Percentiles rank a stretch among this genome's conserved stretches.
These are phyloP conservation scores for Amoeboaphelidium occidentale DNA, from an alignment of 371 early-diverging fungal genomes.

Conservation along the genomic window DNA sequence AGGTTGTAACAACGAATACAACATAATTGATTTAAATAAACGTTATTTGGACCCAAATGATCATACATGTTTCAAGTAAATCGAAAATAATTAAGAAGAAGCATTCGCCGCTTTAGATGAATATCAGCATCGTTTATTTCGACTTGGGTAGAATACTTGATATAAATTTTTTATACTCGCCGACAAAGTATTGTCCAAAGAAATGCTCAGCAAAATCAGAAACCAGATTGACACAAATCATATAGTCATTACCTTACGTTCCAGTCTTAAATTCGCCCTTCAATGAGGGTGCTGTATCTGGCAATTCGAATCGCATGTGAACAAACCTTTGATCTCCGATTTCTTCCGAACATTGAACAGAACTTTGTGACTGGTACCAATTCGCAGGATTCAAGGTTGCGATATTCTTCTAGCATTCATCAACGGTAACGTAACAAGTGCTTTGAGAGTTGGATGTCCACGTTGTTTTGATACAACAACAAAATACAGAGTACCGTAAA, in stretches of 20 bases:
- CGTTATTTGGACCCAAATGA: no score
- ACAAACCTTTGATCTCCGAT: constrained; percentile 1
- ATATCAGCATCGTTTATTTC: no score
- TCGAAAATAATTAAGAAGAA: no score
- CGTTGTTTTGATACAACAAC: constrained; percentile 6
- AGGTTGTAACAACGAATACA: no score
- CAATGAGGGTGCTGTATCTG: constrained; percentile 8
- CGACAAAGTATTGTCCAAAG: constrained; percentile 5
- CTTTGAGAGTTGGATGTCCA: constrained; percentile 1
- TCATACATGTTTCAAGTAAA: no score
- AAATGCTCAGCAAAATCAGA: constrained; percentile 4
- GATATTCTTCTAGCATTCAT: constrained; percentile 3
- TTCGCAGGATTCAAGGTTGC: constrained; percentile 4
- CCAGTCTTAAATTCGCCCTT: constrained; percentile 4
- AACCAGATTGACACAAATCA: constrained; percentile 6
- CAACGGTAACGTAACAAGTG: constrained; percentile 3
- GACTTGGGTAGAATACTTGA: no score
- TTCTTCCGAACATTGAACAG: constrained; percentile 3
- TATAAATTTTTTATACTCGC: constrained; percentile 6
- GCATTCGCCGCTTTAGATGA: no score
- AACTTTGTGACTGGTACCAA: constrained; percentile 2
- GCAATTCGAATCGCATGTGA: constrained; percentile 7
- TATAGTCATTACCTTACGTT: constrained; percentile 1
- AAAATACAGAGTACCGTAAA: constrained; percentile 6
- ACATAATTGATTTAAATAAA: no score